Conservation (phyloP, 345 rosid genomes). For the Schrenkiella parvula region DNA sequence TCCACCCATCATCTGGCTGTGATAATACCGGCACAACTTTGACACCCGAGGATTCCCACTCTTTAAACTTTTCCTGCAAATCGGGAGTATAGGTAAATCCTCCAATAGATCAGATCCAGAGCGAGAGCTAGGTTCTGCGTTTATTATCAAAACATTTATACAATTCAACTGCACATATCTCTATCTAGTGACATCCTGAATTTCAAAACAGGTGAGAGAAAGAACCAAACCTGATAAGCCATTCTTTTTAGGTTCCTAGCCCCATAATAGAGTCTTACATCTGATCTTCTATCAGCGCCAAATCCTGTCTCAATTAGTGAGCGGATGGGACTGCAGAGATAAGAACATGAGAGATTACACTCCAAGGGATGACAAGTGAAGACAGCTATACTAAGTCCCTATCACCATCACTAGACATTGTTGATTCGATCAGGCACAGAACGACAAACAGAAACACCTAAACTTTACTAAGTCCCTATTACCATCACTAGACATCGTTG, state of each 20-base stretch:
- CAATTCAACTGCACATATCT: not conserved
- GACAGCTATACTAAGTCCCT: not conserved
- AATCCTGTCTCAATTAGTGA: slow-evolving; percentile 89
- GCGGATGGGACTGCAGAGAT: slow-evolving; percentile 74
- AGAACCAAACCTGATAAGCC: slow-evolving; percentile 85
- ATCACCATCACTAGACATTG: not conserved
- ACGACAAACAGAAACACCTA: not conserved
- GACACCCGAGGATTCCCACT: slow-evolving; percentile 90
- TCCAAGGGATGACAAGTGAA: not conserved
- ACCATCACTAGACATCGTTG: not conserved
- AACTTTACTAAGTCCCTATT: not conserved
- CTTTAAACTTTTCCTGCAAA: slow-evolving; percentile 77
- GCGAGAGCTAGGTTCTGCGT: not conserved
- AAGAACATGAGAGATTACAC: slow-evolving; percentile 11
- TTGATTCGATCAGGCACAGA: not conserved
- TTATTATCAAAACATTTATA: not conserved
- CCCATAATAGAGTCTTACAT: slow-evolving; percentile 89
- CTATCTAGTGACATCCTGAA: not conserved
- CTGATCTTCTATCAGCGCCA: slow-evolving; percentile 62
- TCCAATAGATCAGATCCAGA: not conserved
- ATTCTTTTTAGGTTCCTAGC: slow-evolving; percentile 89
- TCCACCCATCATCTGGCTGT: slow-evolving; percentile 76
- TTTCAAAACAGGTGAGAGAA: slow-evolving; percentile 1
- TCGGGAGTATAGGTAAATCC: not conserved
- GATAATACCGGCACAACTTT: slow-evolving; percentile 84